Percentiles rank a stretch among this genome's conserved stretches.
Conservation (phyloP, 352 stramenopile species). For the Blastocystis sp. region DNA sequence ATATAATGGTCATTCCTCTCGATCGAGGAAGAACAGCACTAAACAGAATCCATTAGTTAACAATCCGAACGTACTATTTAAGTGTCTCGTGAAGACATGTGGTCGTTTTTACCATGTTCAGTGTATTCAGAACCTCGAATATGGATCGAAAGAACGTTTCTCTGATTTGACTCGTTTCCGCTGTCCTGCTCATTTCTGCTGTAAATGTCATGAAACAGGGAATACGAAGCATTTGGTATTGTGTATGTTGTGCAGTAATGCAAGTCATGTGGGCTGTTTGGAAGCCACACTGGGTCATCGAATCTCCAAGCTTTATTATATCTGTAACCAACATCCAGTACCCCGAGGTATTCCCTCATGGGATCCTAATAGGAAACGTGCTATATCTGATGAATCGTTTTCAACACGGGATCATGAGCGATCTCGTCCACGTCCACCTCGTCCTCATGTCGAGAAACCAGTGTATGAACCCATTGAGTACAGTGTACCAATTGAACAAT, state of each 20-base stretch:
- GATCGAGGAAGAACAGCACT: not conserved
- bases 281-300: not conserved
- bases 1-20: not conserved
- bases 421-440: not conserved
- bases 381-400: not conserved
- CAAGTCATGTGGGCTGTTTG: constrained; percentile 54
- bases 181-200: constrained; percentile 60
- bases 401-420: not conserved
- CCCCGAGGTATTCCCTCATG: constrained; percentile 28
- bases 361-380: constrained; percentile 56
- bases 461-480: constrained; percentile 40
- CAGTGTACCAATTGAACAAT: constrained; percentile 40
- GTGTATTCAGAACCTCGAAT: constrained; percentile 51
- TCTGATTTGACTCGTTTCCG: constrained; percentile 52
- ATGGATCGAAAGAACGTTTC: constrained; percentile 49
- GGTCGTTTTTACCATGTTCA: constrained; percentile 56
- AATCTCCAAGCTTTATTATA: constrained; percentile 57
- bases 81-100: constrained; percentile 57
- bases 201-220: constrained; percentile 55
- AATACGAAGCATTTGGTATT: constrained; percentile 60
- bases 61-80: constrained; percentile 55
- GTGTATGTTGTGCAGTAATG: constrained; percentile 33
- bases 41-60: constrained; percentile 57
- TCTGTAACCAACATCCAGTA: constrained; percentile 35
- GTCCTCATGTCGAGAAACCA: constrained; percentile 24